Evolutionary conservation across 2,329 filamentous ascomycete species (phyloP), one percentile per base, ranked within the genome.

Genomic region (Fusarium secorum): DNA sequence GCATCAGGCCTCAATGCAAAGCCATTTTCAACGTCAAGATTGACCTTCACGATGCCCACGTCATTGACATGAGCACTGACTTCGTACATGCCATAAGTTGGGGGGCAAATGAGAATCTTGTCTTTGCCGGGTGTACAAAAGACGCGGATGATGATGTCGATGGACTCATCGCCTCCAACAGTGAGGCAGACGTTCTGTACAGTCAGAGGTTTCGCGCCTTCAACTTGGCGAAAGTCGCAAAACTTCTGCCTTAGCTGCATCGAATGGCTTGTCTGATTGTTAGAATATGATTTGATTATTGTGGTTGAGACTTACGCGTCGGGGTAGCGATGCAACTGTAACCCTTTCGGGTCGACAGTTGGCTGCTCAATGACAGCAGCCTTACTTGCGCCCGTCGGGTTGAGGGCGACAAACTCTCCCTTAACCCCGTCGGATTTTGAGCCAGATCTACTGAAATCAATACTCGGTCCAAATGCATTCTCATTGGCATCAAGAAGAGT

Each of bases 381-480:
- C n/a, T 7, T 22, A 5, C 4, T 22, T 41, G n/a, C 14, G 38
- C n/a, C n/a, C 14, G 4, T 7, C n/a, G 5, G 14, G n/a, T 7
- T 41, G n/a, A 22, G 39, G 0, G n/a, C 10, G 10, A 2, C 14
- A 4, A 0, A 0, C 10, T 22, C n/a, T 41, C n/a, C 14, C 5
- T 41, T 41, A 7, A 0, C 1, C 0, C n/a, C n/a, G n/a, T 41
- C 22, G n/a, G 39, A 17, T 0, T 41, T 17, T 11, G 15, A 22
- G 39, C 14, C n/a, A 17, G 5, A 11, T 41, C 0, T 11, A 17
- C 0, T 4, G 39, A 41, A 41, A 41, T 22, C n/a, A 22, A 41
- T 41, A 7, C 39, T 41, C 39, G 39, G 39, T 11, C 39, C 39
- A 41, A 41, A 41, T 22, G 39, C 39, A 41, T 41, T 41, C n/a